Evolutionary conservation across 306 rosid genomes (phyloP).

Genomic region (Sphenostylis stenocarpa): DNA sequence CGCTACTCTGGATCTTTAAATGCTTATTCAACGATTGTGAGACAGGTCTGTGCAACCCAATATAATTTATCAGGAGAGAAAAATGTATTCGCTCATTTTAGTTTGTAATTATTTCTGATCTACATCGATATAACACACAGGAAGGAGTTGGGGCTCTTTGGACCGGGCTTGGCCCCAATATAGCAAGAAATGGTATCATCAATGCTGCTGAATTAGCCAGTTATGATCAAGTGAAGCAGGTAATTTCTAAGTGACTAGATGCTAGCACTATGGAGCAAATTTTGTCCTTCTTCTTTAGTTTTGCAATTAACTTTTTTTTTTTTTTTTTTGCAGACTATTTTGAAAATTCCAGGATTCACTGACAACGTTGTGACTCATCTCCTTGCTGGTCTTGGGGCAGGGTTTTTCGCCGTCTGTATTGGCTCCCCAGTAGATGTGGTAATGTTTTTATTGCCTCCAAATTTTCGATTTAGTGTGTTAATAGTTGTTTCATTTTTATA

Average conservation of each 20-base stretch:
- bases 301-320: conserved; percentile 5
- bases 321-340: conserved; percentile 70
- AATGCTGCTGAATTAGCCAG: conserved; percentile 98
- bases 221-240: conserved; percentile 99
- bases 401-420: conserved; percentile 93
- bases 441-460: conserved; percentile 23
- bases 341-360: conserved; percentile 94
- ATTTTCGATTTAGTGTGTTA: not conserved
- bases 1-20: conserved; percentile 92
- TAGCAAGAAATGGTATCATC: conserved; percentile 94
- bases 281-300: not conserved
- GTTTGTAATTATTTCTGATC: conserved; percentile 2
- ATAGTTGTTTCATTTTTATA: not conserved
- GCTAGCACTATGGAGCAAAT: conserved; percentile 14
- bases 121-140: conserved; percentile 36
- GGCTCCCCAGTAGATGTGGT: conserved; percentile 99
- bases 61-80: not conserved
- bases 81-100: not conserved
- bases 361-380: conserved; percentile 94
- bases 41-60: conserved; percentile 61
- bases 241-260: not conserved
- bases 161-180: conserved; percentile 96
- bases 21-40: conserved; percentile 90
- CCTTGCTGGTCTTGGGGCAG: conserved; percentile 94
- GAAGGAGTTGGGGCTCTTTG: conserved; percentile 93